Evolutionary conservation across 345 rosid genomes (phyloP).

Genomic region (Lumnitzera littorea): DNA sequence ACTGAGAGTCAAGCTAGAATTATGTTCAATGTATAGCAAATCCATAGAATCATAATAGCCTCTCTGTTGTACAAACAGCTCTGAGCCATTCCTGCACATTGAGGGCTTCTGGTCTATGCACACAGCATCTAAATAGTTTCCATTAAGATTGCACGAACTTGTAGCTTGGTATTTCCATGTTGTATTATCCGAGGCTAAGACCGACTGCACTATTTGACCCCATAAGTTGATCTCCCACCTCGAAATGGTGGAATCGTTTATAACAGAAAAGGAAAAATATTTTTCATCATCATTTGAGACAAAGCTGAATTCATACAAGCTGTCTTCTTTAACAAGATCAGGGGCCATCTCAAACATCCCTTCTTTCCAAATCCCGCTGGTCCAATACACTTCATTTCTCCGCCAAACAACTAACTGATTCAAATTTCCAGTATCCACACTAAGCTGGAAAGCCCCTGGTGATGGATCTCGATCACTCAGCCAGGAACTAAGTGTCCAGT

Average conservation of each 20-base stretch:
- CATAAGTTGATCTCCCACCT: conserved; percentile 40
- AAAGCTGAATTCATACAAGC: conserved; percentile 31
- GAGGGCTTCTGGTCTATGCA: conserved; percentile 42
- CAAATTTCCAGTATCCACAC: conserved; percentile 34
- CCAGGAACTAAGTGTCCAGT: conserved; percentile 47
- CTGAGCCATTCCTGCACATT: conserved; percentile 36
- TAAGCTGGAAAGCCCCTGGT: conserved; percentile 55
- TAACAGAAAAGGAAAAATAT: conserved; percentile 41
- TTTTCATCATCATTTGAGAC: conserved; percentile 24
- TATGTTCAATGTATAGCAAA: conserved; percentile 8
- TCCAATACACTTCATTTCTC: conserved; percentile 40
- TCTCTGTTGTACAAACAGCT: conserved; percentile 32
- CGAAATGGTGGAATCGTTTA: conserved; percentile 23
- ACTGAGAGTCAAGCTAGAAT: conserved; percentile 28
- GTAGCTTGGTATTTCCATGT: conserved; percentile 23
- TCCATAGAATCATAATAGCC: conserved; percentile 23
- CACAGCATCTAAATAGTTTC: conserved; percentile 29
- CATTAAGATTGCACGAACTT: conserved; percentile 25
- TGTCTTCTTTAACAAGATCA: conserved; percentile 19
- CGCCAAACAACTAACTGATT: conserved; percentile 46
- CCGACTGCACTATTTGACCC: conserved; percentile 38
- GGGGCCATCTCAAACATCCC: conserved; percentile 32
- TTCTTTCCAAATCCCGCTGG: conserved; percentile 39
- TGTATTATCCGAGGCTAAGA: conserved; percentile 2
- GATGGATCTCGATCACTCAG: conserved; percentile 30